Evolutionary conservation across 2,329 filamentous ascomycete species (phyloP), one percentile per base, ranked within the genome.

Genomic region (Aspergillus awamori): DNA sequence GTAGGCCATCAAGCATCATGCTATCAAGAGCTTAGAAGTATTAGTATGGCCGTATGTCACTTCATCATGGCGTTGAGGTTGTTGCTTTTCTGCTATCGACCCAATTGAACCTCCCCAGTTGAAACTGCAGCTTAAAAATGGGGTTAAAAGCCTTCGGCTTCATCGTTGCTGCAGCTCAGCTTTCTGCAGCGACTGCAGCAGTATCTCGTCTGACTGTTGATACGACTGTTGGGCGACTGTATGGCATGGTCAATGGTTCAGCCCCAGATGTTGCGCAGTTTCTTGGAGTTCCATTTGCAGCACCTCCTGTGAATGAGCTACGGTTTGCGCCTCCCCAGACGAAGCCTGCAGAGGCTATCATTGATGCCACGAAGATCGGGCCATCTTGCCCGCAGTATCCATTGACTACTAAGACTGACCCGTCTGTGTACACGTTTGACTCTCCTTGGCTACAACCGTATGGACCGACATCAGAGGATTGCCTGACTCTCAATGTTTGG

Each of bases 241-340:
- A 53, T 53, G 51, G 51, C 51, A 53, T 53, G 51, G 22, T 53
- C 51, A 53, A 53, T 39, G 51, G 51, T 11, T 53, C 51, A 22
- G 22, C 51, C 17, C 51, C 51, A 20, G 51, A 39, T 22, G 51
- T 53, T 17, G 51, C 51, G 17, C 51, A 53, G 20, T 53, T 53
- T 11, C 51, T 53, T 22, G 51, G 51, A 4, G 51, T 53, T 7
- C 51, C 51, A 2, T 53, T 53, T n/a, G 51, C 51, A 36, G 51
- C 30, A 20, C 51, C 51, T n/a, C 51, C 51, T 10, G 17, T 53
- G 30, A 26, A 39, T 17, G 51, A 53, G 2, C 30, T 53, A 36
- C 33, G 51, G 13, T 38, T 39, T 10, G 45, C 45, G 3, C 45
- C 45, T 48, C 45, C 45, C 4, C 45, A 48, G 45, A 28, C 11